A percentile compares a stretch with the other conserved stretches of the same genome.
Conservation (phyloP, 2,329 filamentous ascomycete species). For the Monilinia fructigena region DNA sequence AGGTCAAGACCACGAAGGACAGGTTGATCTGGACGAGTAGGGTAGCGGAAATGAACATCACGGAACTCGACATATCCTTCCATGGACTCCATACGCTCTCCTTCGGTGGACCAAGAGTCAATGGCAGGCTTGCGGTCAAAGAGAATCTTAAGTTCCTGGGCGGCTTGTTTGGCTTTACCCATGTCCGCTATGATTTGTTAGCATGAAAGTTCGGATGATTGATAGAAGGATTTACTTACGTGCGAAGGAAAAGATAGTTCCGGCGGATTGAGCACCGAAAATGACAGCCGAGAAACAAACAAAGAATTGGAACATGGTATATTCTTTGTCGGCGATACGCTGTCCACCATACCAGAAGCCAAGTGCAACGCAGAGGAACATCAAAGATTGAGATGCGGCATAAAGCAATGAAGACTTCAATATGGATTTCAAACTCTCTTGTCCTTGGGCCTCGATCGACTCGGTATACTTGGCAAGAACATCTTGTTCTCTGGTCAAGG, state of each 20-base stretch:
- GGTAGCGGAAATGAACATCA: conserved; percentile 92
- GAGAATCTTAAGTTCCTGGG: conserved; percentile 74
- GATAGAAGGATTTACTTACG: conserved; percentile 41
- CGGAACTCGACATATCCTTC: conserved; percentile 85
- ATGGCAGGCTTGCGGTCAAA: conserved; percentile 81
- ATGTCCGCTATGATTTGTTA: conserved; percentile 61
- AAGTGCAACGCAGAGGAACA: conserved; percentile 80
- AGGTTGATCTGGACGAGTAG: conserved; percentile 86
- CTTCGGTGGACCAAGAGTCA: conserved; percentile 75
- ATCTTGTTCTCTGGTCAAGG: conserved; percentile 81
- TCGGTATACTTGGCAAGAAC: conserved; percentile 70
- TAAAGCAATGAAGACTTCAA: conserved; percentile 77
- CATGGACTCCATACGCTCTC: conserved; percentile 59
- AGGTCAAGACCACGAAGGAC: conserved; percentile 83
- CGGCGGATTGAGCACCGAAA: conserved; percentile 89
- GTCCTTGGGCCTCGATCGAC: conserved; percentile 65
- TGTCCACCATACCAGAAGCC: conserved; percentile 92
- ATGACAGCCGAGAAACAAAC: conserved; percentile 84
- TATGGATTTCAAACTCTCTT: conserved; percentile 68
- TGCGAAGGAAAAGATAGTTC: conserved; percentile 83
- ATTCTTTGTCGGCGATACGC: conserved; percentile 68
- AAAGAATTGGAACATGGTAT: conserved; percentile 84
- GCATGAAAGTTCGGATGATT: neutral
- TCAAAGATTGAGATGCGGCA: conserved; percentile 77
- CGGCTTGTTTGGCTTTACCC: conserved; percentile 87